Percentiles rank a stretch among this genome's conserved stretches.
phyloP scores from a whole-genome alignment of 2,329 filamentous ascomycete genomes.

The Aspergillus calidoustus region DNA sequence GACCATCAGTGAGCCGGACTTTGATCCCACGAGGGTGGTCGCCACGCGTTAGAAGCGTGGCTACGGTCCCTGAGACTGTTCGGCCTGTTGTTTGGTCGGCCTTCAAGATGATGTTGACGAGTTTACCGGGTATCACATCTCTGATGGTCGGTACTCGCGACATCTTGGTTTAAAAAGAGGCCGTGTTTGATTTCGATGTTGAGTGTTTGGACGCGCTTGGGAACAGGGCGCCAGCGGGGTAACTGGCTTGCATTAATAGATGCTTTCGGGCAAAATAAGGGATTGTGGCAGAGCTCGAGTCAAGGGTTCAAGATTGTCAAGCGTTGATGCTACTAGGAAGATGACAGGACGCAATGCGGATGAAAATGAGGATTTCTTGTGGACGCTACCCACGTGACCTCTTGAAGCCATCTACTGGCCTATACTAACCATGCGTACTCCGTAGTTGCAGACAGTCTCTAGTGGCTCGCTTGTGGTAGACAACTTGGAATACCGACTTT shows the following conservation, averaged over 20 bases:
- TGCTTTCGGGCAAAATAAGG: not conserved
- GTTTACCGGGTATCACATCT: slow-evolving; percentile 56
- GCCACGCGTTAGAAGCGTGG: slow-evolving; percentile 71
- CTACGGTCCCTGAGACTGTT: slow-evolving; percentile 69
- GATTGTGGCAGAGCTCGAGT: not conserved
- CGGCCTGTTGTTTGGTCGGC: slow-evolving; percentile 74
- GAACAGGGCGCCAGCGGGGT: too few relatives aligned
- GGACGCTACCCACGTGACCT: too few relatives aligned
- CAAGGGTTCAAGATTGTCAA: not conserved
- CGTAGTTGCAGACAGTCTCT: too few relatives aligned
- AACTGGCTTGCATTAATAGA: too few relatives aligned
- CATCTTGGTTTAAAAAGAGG: slow-evolving; percentile 7
- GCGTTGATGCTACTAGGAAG: not conserved
- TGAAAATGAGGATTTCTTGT: too few relatives aligned
- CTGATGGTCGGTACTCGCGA: slow-evolving; percentile 26
- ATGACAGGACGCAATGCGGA: not conserved
- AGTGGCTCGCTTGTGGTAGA: too few relatives aligned
- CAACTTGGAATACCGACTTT: too few relatives aligned
- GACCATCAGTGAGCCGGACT: slow-evolving; percentile 71
- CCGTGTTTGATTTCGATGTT: not conserved
- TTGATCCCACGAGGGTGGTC: slow-evolving; percentile 81
- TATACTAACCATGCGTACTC: too few relatives aligned
- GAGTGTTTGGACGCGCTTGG: not conserved
- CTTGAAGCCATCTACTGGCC: too few relatives aligned
- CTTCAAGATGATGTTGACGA: slow-evolving; percentile 76